Base-by-base conservation (phyloP, 768 basidiomycete genomes). In the Hydnomerulius pinastri region DNA sequence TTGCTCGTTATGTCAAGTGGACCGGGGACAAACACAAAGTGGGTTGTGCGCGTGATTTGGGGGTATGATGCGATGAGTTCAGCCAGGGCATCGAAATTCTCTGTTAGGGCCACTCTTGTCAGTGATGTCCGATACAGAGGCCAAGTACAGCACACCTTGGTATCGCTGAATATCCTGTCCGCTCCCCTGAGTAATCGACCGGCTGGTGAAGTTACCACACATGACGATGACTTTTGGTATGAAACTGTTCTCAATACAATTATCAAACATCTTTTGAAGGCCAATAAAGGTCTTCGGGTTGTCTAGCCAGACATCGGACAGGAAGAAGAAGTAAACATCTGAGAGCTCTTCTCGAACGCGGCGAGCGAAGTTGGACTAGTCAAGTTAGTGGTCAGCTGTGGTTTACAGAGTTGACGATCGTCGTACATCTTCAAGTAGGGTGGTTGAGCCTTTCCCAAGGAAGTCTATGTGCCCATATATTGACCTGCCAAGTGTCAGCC, bases 391-490 rank as follows among this genome's bases (percentile, higher is more conserved):
- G 43, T 58, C 36, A 50, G 23, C 30, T 23, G 50, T 15, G 12
- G 13, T 18, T 33, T 3, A 23, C n/a, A 11, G 48, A 10, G 20
- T 29, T 30, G 3, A 35, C 21, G 18, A 43, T 11, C 41, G 38
- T 68, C 84, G 46, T 60, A 95, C 96, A 67, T 98, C 97, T 73
- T 98, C 95, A 5, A 89, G 71, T 18, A 93, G 69, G 2, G 95
- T 92, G 2, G 94, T 89, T 4, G 91, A 84, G 2, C 97, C 97
- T 60, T 89, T 85, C n/a, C 97, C 97, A 10, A 98, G 79, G 63
- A 98, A 97, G 67, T 99, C 97, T 25, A 98, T 86, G 63, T 98
- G 97, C 0, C 95, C 97, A 63, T 91, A 97, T 57, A 98, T 86
- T 33, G 89, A 92, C 56, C 93, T 95, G 63, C 9, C 36, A 42